Evolutionary conservation across 345 rosid species (phyloP).

Genomic region (Linum usitatissimum): DNA sequence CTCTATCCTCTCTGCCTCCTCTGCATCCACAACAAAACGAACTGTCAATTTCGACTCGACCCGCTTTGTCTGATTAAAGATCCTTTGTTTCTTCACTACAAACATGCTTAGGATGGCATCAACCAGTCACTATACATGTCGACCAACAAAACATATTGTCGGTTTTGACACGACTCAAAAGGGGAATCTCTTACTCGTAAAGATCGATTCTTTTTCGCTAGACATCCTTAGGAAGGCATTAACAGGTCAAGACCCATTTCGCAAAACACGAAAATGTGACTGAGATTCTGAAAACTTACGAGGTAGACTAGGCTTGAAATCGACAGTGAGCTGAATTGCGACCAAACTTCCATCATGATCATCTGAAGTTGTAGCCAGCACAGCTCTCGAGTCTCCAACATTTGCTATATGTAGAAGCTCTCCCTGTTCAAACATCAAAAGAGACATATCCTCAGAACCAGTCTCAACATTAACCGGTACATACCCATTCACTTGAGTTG

Average conservation of each 20-base stretch:
- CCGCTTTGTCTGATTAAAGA: no score
- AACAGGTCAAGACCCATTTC: no score
- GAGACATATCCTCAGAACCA: not conserved
- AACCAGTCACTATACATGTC: no score
- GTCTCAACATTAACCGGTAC: no score
- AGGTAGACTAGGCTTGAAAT: constrained; percentile 81
- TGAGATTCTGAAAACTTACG: constrained; percentile 35
- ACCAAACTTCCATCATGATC: constrained; percentile 45
- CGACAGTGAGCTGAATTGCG: constrained; percentile 71
- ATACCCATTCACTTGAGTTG: no score
- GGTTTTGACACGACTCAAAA: no score
- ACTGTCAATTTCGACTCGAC: not conserved
- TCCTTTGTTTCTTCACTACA: no score
- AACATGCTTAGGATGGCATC: no score
- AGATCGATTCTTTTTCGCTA: not conserved
- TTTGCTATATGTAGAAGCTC: constrained; percentile 58
- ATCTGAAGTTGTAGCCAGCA: constrained; percentile 62
- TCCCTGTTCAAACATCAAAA: constrained; percentile 34
- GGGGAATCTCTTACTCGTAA: no score
- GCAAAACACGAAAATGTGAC: not conserved
- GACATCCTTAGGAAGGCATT: no score
- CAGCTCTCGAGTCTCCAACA: constrained; percentile 92
- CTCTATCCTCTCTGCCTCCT: constrained; percentile 69
- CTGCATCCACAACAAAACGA: constrained; percentile 27
- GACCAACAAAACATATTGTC: no score